Evolutionary conservation across 345 rosid species (phyloP).

Genomic region (Kandelia obovata): DNA sequence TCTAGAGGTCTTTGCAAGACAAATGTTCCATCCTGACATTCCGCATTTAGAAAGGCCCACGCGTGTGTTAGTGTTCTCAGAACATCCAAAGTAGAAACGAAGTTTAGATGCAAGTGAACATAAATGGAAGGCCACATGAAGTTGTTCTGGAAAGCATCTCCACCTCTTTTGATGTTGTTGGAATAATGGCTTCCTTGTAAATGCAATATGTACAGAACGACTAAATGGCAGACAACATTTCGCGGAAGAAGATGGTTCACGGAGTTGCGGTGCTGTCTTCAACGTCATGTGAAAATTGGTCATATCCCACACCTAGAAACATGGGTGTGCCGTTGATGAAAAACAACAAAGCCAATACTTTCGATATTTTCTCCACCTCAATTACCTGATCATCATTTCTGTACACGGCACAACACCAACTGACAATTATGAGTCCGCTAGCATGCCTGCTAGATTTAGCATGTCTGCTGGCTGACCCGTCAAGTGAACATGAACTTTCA

Average conservation of each 20-base stretch:
- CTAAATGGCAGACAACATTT: constrained; percentile 9
- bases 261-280: neutral
- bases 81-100: too few relatives aligned
- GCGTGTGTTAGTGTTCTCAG: too few relatives aligned
- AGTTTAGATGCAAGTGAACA: neutral
- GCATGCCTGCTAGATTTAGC: too few relatives aligned
- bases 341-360: neutral
- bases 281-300: neutral
- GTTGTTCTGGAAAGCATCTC: neutral
- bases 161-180: neutral
- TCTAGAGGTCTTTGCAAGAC: too few relatives aligned
- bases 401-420: too few relatives aligned
- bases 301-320: neutral
- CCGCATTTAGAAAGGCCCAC: too few relatives aligned
- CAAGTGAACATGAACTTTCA: too few relatives aligned
- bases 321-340: neutral
- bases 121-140: neutral
- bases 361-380: neutral
- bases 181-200: neutral
- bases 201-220: neutral
- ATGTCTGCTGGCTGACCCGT: too few relatives aligned
- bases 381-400: too few relatives aligned
- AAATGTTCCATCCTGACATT: too few relatives aligned
- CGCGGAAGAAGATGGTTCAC: neutral
- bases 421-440: too few relatives aligned